phyloP scores from a whole-genome alignment of 1,284 basidiomycete species.

The Bothia castanella region DNA sequence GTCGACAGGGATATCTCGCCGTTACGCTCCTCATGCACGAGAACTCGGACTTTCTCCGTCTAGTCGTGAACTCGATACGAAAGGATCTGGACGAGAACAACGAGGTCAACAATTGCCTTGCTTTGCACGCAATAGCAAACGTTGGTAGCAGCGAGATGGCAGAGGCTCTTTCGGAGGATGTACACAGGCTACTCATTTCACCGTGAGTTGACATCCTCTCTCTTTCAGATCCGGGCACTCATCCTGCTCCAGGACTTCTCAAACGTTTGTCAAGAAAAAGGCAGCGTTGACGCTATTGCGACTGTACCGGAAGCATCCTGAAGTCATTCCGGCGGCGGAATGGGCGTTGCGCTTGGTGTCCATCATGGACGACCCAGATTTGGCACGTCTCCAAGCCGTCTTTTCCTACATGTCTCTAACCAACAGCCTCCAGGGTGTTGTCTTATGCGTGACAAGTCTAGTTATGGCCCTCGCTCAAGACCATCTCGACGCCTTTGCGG shows the following conservation, averaged over 20 bases:
- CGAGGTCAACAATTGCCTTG: conserved; percentile 95
- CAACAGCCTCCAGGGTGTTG: conserved; percentile 68
- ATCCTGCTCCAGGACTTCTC: conserved; percentile 70
- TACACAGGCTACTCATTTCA: conserved; percentile 93
- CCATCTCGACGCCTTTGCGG: conserved; percentile 82
- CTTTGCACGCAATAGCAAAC: conserved; percentile 96
- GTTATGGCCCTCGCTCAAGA: conserved; percentile 96
- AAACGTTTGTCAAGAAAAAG: conserved; percentile 97
- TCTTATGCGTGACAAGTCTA: conserved; percentile 88
- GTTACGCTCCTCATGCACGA: conserved; percentile 98
- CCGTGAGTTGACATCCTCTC: conserved; percentile 53
- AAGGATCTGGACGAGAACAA: conserved; percentile 96
- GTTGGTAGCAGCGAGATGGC: conserved; percentile 99
- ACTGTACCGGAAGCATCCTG: conserved; percentile 93
- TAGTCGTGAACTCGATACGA: conserved; percentile 97
- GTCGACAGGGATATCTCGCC: conserved; percentile 86
- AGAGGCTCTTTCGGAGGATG: conserved; percentile 88
- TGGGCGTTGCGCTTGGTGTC: conserved; percentile 95
- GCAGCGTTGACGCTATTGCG: conserved; percentile 92
- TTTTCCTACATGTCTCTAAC: conserved; percentile 9
- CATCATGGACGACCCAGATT: conserved; percentile 90
- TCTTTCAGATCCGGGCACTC: conserved; percentile 1
- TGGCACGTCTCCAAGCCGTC: conserved; percentile 47
- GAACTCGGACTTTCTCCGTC: conserved; percentile 91
- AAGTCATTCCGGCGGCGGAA: conserved; percentile 88